Evolutionary conservation across 2,329 filamentous ascomycete species (phyloP).

Genomic region (Pochonia chlamydosporia): DNA sequence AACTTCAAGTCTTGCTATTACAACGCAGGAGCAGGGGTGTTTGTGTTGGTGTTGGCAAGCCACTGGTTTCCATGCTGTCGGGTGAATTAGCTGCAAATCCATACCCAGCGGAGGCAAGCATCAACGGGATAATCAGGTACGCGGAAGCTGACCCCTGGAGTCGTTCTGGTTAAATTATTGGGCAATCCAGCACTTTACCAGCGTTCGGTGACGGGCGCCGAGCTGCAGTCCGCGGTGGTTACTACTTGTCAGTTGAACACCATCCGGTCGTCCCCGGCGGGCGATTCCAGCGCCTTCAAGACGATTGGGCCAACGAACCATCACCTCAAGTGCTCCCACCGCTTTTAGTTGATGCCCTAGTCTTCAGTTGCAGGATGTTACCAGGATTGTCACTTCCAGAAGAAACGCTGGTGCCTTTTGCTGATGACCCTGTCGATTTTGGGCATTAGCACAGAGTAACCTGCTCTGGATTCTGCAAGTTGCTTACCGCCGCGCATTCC

Average conservation of each 20-base stretch:
- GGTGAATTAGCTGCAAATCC: not conserved
- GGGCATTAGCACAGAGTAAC: no score
- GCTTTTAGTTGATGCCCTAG: not conserved
- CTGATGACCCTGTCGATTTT: not conserved
- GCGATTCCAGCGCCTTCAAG: no score
- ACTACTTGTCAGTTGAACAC: not conserved
- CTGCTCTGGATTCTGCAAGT: no score
- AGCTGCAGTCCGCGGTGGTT: not conserved
- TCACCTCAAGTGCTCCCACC: not conserved
- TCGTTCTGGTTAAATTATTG: not conserved
- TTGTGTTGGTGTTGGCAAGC: not conserved
- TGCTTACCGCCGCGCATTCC: no score
- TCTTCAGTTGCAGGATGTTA: not conserved
- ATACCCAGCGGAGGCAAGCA: not conserved
- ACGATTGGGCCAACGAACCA: no score
- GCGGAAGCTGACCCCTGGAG: not conserved
- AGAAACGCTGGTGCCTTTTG: not conserved
- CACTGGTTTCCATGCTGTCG: not conserved
- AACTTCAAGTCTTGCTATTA: not conserved
- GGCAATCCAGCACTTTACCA: not conserved
- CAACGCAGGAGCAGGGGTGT: not conserved
- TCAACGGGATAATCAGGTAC: not conserved
- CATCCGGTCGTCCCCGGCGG: no score
- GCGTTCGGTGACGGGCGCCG: not conserved
- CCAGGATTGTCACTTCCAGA: not conserved